Evolutionary conservation across 2,329 filamentous ascomycete genomes (phyloP).

Genomic region (Pseudogymnoascus sp.): DNA sequence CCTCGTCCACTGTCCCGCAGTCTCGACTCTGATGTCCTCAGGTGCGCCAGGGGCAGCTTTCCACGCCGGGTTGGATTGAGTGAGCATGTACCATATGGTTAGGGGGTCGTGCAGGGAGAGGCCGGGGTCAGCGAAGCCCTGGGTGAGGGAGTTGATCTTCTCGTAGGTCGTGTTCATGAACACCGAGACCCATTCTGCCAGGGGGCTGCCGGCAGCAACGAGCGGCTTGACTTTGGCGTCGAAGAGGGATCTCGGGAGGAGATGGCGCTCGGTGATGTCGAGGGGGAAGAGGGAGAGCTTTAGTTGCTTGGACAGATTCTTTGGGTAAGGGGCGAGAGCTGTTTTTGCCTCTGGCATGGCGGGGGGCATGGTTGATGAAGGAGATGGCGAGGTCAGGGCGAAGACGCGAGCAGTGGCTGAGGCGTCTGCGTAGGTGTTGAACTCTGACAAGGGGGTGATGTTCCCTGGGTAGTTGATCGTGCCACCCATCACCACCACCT

Average conservation of each 20-base stretch:
- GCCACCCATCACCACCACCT: conserved; percentile 93
- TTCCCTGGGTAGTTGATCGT: conserved; percentile 74
- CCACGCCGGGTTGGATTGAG: conserved; percentile 49
- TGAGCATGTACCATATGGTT: conserved; percentile 70
- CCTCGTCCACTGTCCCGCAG: conserved; percentile 84
- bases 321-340: conserved; percentile 53
- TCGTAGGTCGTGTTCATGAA: conserved; percentile 64
- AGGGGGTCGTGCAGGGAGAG: conserved; percentile 69
- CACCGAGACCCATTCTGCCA: conserved; percentile 63
- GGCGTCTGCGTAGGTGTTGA: conserved; percentile 89
- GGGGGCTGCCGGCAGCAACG: conserved; percentile 55
- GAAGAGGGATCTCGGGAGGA: conserved; percentile 54
- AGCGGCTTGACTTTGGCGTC: conserved; percentile 44
- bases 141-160: conserved; percentile 56
- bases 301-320: conserved; percentile 51
- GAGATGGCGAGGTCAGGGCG: conserved; percentile 64
- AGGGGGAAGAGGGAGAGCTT: conserved; percentile 65
- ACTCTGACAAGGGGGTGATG: conserved; percentile 77
- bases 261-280: conserved; percentile 66
- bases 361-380: conserved; percentile 72
- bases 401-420: conserved; percentile 69
- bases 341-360: conserved; percentile 34
- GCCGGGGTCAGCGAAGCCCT: conserved; percentile 47
- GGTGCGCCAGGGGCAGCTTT: conserved; percentile 43
- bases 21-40: conserved; percentile 86